Base-by-base conservation (phyloP, 2,329 filamentous ascomycete genomes). In the Trichophyton schoenleinii region DNA sequence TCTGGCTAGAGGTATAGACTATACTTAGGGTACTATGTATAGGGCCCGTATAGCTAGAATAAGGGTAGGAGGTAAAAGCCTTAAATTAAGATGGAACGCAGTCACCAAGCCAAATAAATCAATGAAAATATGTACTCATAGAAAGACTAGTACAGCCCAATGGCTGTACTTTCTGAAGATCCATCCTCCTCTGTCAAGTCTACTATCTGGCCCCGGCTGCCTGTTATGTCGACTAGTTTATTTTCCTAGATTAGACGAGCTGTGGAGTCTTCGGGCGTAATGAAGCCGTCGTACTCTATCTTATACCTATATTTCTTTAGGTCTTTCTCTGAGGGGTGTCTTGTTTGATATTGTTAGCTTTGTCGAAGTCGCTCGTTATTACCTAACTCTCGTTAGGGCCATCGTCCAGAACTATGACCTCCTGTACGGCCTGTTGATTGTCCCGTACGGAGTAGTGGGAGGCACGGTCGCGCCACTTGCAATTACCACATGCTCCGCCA, bases 381-480 rank as follows among this genome's bases (percentile, higher is more conserved):
- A 58, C 28, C 34, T 49, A 18, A 0, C 1, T 18, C 5, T 46
- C 42, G 4, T 46, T n/a, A 8, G 4, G 15, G 42, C 9, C 42
- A 46, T 46, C 42, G n/a, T 46, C 42, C 42, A 46, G 42, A 6
- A 22, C 55, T 13, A 61, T 58, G 25, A 61, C 55, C 28, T 25
- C 34, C 3, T 18, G 42, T 28, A 13, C 22, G 22, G 22, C 58
- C 55, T 49, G 48, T 18, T 62, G 34, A 1, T 28, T 31, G 55
- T 60, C 49, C 55, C 41, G 25, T 58, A 63, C 59, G 34, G 58
- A 58, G 58, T 53, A 63, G 44, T 36, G 38, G 57, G 41, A 25
- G 34, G 48, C 34, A 46, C 59, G 61, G 46, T 60, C 48, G 6
- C 57, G 38, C 57, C 48, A 62, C 9, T 60, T 62, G 38, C 58